phyloP scores from a whole-genome alignment of 129 eudicot species.

The Logfia minima region DNA sequence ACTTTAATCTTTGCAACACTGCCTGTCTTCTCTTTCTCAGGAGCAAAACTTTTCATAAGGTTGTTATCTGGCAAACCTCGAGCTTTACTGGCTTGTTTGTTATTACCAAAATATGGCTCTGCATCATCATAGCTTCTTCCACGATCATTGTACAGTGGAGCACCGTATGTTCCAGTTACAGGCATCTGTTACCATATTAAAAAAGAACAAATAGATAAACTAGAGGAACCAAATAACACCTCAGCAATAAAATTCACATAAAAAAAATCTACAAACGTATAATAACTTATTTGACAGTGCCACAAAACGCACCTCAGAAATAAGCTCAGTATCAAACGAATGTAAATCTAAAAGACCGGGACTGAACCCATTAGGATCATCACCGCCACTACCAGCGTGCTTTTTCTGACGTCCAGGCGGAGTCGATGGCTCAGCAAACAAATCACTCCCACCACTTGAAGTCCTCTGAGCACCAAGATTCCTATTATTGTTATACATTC shows the following conservation, averaged over 20 bases:
- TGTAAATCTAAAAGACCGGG: constrained; percentile 98
- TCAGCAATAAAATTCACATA: neutral
- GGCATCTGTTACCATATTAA: constrained; percentile 50
- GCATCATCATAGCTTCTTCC: constrained; percentile 84
- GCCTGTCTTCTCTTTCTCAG: constrained; percentile 80
- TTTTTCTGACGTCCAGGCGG: constrained; percentile 60
- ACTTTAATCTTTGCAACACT: constrained; percentile 97
- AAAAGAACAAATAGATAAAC: neutral
- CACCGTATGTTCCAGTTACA: constrained; percentile 48
- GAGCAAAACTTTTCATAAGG: constrained; percentile 56
- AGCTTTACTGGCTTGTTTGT: constrained; percentile 62
- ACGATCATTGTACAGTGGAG: constrained; percentile 51
- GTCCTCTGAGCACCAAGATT: constrained; percentile 26
- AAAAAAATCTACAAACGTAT: constrained; percentile 3
- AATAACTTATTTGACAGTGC: constrained; percentile 3
- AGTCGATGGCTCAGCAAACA: constrained; percentile 69
- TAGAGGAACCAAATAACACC: neutral
- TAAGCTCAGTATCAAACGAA: constrained; percentile 87
- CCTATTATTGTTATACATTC: constrained; percentile 52
- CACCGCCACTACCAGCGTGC: constrained; percentile 54
- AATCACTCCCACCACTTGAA: constrained; percentile 34
- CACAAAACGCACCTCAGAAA: constrained; percentile 58
- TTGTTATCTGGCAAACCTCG: constrained; percentile 74
- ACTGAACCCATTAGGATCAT: constrained; percentile 64
- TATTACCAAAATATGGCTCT: constrained; percentile 56